phyloP scores from a whole-genome alignment of 1,284 basidiomycete species.

The Gomphus sp. region DNA sequence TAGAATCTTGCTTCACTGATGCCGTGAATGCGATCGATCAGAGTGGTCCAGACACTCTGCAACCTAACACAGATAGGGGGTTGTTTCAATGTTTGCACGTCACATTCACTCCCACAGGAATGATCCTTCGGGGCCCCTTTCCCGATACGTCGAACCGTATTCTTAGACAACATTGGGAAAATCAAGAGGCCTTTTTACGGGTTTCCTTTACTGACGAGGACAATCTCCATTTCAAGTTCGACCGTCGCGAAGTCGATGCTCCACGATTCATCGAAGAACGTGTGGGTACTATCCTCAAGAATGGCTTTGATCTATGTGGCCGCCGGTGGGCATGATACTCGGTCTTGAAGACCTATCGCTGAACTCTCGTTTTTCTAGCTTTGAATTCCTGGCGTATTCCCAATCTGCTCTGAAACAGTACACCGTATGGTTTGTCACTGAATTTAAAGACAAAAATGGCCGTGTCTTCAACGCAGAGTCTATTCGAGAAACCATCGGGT shows the following conservation, averaged over 20 bases:
- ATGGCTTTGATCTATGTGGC: conserved; percentile 61
- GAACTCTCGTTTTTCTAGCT: conserved; percentile 12
- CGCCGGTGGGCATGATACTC: conserved; percentile 28
- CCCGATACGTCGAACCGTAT: conserved; percentile 56
- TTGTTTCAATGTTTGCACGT: conserved; percentile 43
- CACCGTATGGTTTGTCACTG: conserved; percentile 50
- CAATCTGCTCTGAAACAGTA: conserved; percentile 42
- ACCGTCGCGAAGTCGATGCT: conserved; percentile 47
- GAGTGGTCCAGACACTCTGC: neutral
- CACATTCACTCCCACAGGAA: conserved; percentile 63
- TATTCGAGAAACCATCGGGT: conserved; percentile 47
- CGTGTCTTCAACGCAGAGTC: conserved; percentile 28
- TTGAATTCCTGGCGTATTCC: conserved; percentile 37
- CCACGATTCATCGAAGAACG: conserved; percentile 45
- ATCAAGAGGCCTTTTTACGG: conserved; percentile 58
- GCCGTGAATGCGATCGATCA: neutral
- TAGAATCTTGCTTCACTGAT: neutral
- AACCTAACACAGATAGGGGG: neutral
- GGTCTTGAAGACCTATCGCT: neutral
- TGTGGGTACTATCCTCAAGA: conserved; percentile 53
- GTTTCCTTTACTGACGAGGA: conserved; percentile 77
- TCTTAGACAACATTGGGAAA: conserved; percentile 50
- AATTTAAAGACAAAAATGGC: conserved; percentile 25
- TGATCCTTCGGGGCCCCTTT: conserved; percentile 64
- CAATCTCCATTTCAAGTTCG: conserved; percentile 56